Percentiles rank a stretch among this genome's conserved stretches.
phyloP scores from a whole-genome alignment of 2,329 filamentous ascomycete genomes.

The Claviceps sp. region DNA sequence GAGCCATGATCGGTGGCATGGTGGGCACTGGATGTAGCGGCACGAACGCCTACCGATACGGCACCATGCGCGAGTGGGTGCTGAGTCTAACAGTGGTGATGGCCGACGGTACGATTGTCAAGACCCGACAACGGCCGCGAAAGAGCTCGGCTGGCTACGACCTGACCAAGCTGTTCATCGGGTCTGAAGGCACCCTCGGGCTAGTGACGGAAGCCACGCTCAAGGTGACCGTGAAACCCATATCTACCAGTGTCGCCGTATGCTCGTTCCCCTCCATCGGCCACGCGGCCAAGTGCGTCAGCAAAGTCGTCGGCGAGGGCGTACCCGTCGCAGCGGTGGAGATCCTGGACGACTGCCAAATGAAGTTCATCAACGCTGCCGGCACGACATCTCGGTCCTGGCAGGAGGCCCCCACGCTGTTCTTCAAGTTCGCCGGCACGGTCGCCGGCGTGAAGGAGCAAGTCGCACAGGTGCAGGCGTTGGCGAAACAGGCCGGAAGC shows the following conservation, averaged over 20 bases:
- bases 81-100: slow-evolving; percentile 75
- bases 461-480: slow-evolving; percentile 49
- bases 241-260: slow-evolving; percentile 69
- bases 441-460: slow-evolving; percentile 64
- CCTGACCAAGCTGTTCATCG: slow-evolving; percentile 78
- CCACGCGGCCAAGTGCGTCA: slow-evolving; percentile 65
- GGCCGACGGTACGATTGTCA: slow-evolving; percentile 80
- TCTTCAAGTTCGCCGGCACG: slow-evolving; percentile 75
- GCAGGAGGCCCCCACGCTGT: slow-evolving; percentile 62
- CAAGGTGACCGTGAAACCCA: slow-evolving; percentile 71
- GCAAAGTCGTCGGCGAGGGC: slow-evolving; percentile 64
- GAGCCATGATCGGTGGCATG: slow-evolving; percentile 87
- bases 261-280: slow-evolving; percentile 46
- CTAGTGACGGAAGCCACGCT: slow-evolving; percentile 84
- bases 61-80: slow-evolving; percentile 93
- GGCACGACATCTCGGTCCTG: slow-evolving; percentile 54
- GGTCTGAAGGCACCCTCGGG: slow-evolving; percentile 81
- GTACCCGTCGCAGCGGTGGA: slow-evolving; percentile 85
- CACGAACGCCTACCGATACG: slow-evolving; percentile 85
- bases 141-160: slow-evolving; percentile 91
- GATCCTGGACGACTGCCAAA: slow-evolving; percentile 84
- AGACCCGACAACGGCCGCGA: slow-evolving; percentile 74
- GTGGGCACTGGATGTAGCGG: slow-evolving; percentile 61
- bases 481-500: slow-evolving; percentile 49
- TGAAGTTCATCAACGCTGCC: slow-evolving; percentile 54